Base-by-base conservation (phyloP, 352 stramenopile species). In the Pythium phragmiticola region DNA sequence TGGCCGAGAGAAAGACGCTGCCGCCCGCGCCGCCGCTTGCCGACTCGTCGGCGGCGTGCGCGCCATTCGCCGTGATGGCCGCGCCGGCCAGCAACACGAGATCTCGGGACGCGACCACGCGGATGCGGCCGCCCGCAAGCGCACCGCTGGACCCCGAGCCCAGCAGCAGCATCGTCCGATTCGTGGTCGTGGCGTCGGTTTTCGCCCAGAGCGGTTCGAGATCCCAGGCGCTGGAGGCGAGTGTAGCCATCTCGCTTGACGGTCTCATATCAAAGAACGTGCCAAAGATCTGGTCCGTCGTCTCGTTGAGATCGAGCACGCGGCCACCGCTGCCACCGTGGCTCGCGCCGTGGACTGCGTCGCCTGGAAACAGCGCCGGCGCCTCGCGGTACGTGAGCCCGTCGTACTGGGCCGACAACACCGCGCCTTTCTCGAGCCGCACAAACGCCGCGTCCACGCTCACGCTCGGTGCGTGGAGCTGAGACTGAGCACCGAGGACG, bases 371-470 rank as follows among this genome's bases (percentile, higher is more conserved):
- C 26, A 65, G 37, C 16, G 33, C 23, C 19, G n/a, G 14, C 65
- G 48, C 76, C 80, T 6, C 80, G 28, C 11, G 79, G 71, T n/a
- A 50, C 26, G 1, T 49, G 37, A 33, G 61, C 60, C n/a, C 67
- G 62, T 16, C 73, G 79, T 14, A 66, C 53, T 19, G 68, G 69
- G 36, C 73, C 0, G 63, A 54, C 17, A 91, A 55, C 17, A 63
- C 36, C 9, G 80, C 73, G 37, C 72, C 36, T 16, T 43, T 37
- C 46, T 87, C 82, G 8, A 91, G 14, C 6, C 82, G 82, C 49
- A 91, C 82, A 42, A 84, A 89, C 36, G 80, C 76, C 7, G 82
- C 80, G 54, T 84, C 76, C 9, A 91, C 60, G 43, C 74, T 82
- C 0, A 91, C 43, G 2, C 78, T 78, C 12, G 68, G 75, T 3